Percentiles rank a stretch among this genome's conserved stretches.
Evolutionary conservation across 306 rosid species (phyloP).

Genomic region (Spatholobus suberectus): DNA sequence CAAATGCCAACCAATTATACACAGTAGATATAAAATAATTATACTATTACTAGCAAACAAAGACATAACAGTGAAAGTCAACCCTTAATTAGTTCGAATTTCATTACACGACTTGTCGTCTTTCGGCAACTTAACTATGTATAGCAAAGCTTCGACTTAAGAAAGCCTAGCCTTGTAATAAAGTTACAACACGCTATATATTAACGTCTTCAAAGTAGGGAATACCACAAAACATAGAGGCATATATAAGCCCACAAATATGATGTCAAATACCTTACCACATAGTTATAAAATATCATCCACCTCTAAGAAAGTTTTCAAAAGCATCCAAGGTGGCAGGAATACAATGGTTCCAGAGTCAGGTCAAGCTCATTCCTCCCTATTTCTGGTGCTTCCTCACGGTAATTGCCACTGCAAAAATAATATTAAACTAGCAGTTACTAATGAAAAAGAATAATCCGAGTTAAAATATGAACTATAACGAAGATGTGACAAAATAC

Average conservation of each 20-base stretch:
- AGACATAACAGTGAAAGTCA: neutral
- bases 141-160: constrained; percentile 29
- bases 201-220: constrained; percentile 25
- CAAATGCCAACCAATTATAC: too few relatives aligned
- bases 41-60: neutral
- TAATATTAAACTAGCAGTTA: neutral
- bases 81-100: constrained; percentile 18
- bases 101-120: constrained; percentile 32
- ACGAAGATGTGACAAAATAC: neutral
- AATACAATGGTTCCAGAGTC: constrained; percentile 70
- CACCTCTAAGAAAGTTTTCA: constrained; percentile 23
- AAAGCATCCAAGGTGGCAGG: constrained; percentile 77
- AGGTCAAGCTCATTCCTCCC: constrained; percentile 79
- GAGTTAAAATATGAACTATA: neutral
- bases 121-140: constrained; percentile 13
- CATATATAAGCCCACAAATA: constrained; percentile 44
- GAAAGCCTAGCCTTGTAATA: constrained; percentile 7
- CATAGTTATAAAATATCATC: neutral
- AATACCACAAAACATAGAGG: constrained; percentile 10
- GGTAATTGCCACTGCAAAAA: constrained; percentile 60
- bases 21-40: neutral
- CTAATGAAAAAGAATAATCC: neutral
- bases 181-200: constrained; percentile 1
- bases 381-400: constrained; percentile 52
- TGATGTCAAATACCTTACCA: constrained; percentile 23